These are phyloP conservation scores for Backusella tarrabulga DNA, from an alignment of 192 early-diverging fungal species.

Conservation along the genomic window DNA sequence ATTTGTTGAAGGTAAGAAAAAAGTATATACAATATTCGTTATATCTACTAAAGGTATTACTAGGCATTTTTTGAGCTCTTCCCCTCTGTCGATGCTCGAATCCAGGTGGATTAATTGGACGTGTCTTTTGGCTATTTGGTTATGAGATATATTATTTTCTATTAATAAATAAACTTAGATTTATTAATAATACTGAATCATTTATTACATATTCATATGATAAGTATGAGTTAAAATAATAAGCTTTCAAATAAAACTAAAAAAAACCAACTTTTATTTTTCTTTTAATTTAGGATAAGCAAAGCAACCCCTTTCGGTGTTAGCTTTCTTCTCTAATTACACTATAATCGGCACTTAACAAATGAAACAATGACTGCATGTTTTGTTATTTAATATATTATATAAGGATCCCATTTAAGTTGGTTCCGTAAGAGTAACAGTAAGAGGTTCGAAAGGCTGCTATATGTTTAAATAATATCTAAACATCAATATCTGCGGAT, in stretches of 20 bases:
- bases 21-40: background rate
- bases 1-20: conserved; percentile 71
- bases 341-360: too few relatives aligned
- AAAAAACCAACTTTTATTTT: background rate
- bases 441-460: too few relatives aligned
- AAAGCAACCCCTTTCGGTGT: background rate
- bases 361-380: too few relatives aligned
- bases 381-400: too few relatives aligned
- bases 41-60: background rate
- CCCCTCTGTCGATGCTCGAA: conserved; percentile 17
- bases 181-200: background rate
- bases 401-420: too few relatives aligned
- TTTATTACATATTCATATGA: background rate
- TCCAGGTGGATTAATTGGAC: conserved; percentile 14
- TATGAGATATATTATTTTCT: background rate
- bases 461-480: too few relatives aligned
- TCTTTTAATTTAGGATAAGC: background rate
- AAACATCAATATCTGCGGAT: too few relatives aligned
- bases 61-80: conserved; percentile 33
- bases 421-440: too few relatives aligned
- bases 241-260: conserved; percentile 1
- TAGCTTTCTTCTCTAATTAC: background rate
- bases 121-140: too few relatives aligned
- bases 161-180: background rate
- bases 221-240: background rate